A percentile compares a stretch with the other conserved stretches of the same genome.
phyloP scores from a whole-genome alignment of 306 rosid genomes.

The Pueraria montana region DNA sequence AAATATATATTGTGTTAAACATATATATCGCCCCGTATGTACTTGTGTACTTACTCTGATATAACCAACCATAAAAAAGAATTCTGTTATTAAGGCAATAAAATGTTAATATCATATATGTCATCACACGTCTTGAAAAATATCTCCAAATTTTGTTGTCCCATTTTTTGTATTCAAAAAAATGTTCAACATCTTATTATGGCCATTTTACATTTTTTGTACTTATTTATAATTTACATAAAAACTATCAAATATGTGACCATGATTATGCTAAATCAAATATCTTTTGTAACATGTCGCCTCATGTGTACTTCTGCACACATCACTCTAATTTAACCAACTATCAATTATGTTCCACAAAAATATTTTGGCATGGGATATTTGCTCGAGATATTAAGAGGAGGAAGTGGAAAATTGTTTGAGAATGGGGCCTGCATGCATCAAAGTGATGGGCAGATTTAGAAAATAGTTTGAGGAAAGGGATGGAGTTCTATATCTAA shows the following conservation, averaged over 20 bases:
- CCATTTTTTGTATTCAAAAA: not conserved
- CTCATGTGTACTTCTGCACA: not conserved
- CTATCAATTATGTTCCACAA: not conserved
- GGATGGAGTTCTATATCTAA: not conserved
- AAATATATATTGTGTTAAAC: not conserved
- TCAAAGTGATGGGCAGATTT: not conserved
- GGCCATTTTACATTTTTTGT: no score
- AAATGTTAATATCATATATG: not conserved
- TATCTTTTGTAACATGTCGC: not conserved
- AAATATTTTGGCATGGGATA: no score
- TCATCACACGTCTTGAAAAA: not conserved
- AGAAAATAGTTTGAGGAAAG: not conserved
- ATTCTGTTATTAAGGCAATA: not conserved
- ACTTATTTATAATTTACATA: not conserved
- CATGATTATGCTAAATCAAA: not conserved
- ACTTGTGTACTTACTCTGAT: constrained; percentile 5
- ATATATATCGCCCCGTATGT: not conserved
- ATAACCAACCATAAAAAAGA: not conserved
- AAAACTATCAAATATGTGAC: not conserved
- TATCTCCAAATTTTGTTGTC: not conserved
- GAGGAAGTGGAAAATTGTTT: no score
- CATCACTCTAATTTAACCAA: not conserved
- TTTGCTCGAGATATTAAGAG: no score
- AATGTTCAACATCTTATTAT: not conserved
- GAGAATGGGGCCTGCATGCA: not conserved